These are phyloP conservation scores for Edaphochlamys debaryana DNA, from an alignment of 139 green algal genomes.

Conservation along the genomic window DNA sequence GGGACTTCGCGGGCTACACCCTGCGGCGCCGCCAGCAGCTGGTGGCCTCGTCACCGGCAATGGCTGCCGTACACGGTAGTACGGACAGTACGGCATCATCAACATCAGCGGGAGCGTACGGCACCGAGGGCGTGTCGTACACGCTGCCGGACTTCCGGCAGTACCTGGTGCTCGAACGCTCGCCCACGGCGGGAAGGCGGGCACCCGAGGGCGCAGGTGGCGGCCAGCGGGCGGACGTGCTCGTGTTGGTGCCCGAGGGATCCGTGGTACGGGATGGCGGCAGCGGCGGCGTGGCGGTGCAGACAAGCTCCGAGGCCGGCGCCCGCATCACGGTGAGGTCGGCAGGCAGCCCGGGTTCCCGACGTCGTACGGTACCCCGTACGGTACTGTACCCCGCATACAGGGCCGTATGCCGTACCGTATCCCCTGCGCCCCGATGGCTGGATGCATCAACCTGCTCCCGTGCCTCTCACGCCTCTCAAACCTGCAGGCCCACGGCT, in stretches of 20 bases:
- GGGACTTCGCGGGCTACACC: slow-evolving; percentile 41
- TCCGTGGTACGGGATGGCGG: no score
- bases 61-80: no score
- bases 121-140: slow-evolving; percentile 14
- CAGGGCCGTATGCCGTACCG: no score
- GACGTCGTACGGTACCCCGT: no score
- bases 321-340: slow-evolving; percentile 10
- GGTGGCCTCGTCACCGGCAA: no score
- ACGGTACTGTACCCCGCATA: no score
- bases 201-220: no score
- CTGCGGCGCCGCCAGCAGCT: slow-evolving; percentile 18
- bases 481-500: slow-evolving; percentile 45
- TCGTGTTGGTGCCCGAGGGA: slow-evolving; percentile 47
- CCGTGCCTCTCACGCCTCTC: background rate
- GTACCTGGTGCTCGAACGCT: slow-evolving; percentile 61
- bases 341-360: no score
- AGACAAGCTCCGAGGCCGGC: background rate
- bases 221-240: background rate
- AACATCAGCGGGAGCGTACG: background rate
- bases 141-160: slow-evolving; percentile 61
- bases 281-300: no score
- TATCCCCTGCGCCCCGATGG: no score
- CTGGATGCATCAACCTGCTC: background rate
- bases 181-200: background rate
- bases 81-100: no score